Evolutionary conservation across 371 early-diverging fungal species (phyloP).

Genomic region (Blakeslea trispora): DNA sequence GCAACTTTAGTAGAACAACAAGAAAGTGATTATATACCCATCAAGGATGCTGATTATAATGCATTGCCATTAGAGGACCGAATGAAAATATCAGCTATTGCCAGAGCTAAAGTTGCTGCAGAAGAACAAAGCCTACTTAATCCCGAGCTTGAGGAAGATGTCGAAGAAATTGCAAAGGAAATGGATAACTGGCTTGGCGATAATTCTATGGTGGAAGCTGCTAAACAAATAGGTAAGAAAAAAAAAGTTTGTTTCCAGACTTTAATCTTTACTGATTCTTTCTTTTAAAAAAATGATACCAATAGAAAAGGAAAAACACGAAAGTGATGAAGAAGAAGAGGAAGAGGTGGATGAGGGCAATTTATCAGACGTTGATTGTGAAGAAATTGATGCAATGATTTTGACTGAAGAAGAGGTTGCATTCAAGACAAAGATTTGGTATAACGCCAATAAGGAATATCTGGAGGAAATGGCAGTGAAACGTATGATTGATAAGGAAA

Average conservation of each 20-base stretch:
- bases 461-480: conserved; percentile 72
- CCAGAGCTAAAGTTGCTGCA: conserved; percentile 26
- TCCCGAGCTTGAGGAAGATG: conserved; percentile 19
- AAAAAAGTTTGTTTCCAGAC: neutral
- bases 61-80: conserved; percentile 13
- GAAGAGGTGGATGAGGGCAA: conserved; percentile 15
- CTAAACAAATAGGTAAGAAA: conserved; percentile 40
- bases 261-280: neutral
- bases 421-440: conserved; percentile 84
- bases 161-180: conserved; percentile 44
- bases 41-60: conserved; percentile 7
- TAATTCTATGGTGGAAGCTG: conserved; percentile 26
- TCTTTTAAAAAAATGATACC: no score
- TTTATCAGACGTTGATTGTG: conserved; percentile 75
- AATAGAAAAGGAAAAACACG: conserved; percentile 6
- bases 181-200: conserved; percentile 44
- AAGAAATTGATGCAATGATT: conserved; percentile 73
- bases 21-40: conserved; percentile 2
- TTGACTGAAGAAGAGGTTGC: conserved; percentile 76
- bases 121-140: conserved; percentile 26
- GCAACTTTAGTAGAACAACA: conserved; percentile 5
- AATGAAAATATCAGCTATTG: conserved; percentile 6
- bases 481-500: conserved; percentile 52
- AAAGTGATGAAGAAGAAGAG: conserved; percentile 11
- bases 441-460: conserved; percentile 83